Percentiles rank a stretch among this genome's conserved stretches.
Evolutionary conservation across 2,329 filamentous ascomycete genomes (phyloP).

Genomic region (Exophiala alcalophila): DNA sequence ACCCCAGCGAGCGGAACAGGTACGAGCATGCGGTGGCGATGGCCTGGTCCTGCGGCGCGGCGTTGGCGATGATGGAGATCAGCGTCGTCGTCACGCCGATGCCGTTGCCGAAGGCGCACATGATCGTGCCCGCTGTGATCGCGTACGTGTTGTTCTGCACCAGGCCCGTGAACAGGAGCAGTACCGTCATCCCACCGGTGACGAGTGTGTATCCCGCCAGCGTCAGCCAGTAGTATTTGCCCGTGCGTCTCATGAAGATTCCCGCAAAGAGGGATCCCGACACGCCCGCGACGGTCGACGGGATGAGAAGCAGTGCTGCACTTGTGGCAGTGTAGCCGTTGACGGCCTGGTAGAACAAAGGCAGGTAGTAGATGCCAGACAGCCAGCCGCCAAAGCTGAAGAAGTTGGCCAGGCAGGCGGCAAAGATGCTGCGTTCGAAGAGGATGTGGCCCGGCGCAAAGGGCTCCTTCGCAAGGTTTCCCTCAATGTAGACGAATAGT

Average conservation of each 20-base stretch:
- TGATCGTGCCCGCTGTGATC: slow-evolving; percentile 57
- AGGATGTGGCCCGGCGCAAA: slow-evolving; percentile 75
- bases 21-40: slow-evolving; percentile 77
- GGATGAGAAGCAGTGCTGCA: slow-evolving; percentile 65
- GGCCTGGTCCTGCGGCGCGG: slow-evolving; percentile 64
- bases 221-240: slow-evolving; percentile 69
- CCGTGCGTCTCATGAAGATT: slow-evolving; percentile 66
- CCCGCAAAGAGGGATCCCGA: slow-evolving; percentile 64
- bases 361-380: slow-evolving; percentile 66
- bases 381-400: slow-evolving; percentile 64
- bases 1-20: slow-evolving; percentile 71
- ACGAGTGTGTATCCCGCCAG: slow-evolving; percentile 55
- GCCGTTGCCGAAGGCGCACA: slow-evolving; percentile 55
- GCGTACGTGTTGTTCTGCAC: slow-evolving; percentile 49
- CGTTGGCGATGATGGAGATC: slow-evolving; percentile 66
- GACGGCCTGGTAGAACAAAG: slow-evolving; percentile 73
- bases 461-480: slow-evolving; percentile 64
- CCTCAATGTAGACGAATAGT: slow-evolving; percentile 68
- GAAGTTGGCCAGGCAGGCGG: slow-evolving; percentile 69
- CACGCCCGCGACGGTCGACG: slow-evolving; percentile 61
- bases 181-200: slow-evolving; percentile 52
- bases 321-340: slow-evolving; percentile 61
- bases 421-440: slow-evolving; percentile 63
- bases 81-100: slow-evolving; percentile 68
- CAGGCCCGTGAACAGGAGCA: slow-evolving; percentile 58